Percentiles rank a stretch among this genome's conserved stretches.
Evolutionary conservation across 805 yeast species (phyloP).

Genomic region (Suhomyces kilbournensis): DNA sequence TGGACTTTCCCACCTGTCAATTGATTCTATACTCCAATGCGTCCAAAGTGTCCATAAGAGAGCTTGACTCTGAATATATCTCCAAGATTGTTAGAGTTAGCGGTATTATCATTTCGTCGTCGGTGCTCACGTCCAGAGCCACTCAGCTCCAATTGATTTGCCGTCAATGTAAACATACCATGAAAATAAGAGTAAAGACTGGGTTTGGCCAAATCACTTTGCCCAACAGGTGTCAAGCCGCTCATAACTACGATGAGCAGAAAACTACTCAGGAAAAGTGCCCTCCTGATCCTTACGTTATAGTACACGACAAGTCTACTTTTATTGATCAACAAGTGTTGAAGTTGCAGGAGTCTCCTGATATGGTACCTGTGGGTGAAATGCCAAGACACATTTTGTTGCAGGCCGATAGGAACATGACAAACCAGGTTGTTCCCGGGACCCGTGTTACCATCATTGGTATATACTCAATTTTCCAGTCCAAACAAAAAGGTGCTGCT

Average conservation of each 20-base stretch:
- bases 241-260: slow-evolving; percentile 37
- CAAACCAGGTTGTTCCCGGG: slow-evolving; percentile 93
- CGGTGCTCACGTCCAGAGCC: slow-evolving; percentile 85
- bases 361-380: slow-evolving; percentile 98
- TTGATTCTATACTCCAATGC: slow-evolving; percentile 72
- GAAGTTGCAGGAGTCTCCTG: slow-evolving; percentile 96
- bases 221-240: slow-evolving; percentile 62
- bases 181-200: slow-evolving; percentile 56
- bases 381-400: slow-evolving; percentile 92
- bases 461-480: slow-evolving; percentile 84
- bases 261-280: slow-evolving; percentile 56
- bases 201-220: slow-evolving; percentile 70
- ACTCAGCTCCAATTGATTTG: slow-evolving; percentile 82
- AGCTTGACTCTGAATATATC: slow-evolving; percentile 81
- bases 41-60: slow-evolving; percentile 68
- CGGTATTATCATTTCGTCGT: slow-evolving; percentile 90
- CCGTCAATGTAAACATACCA: slow-evolving; percentile 80
- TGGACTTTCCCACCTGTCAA: slow-evolving; percentile 77
- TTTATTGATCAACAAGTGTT: slow-evolving; percentile 93
- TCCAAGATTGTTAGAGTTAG: slow-evolving; percentile 86
- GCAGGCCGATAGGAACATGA: slow-evolving; percentile 84
- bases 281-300: slow-evolving; percentile 88
- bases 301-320: slow-evolving; percentile 89
- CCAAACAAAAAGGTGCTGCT: slow-evolving; percentile 48
- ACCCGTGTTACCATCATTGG: slow-evolving; percentile 90